Evolutionary conservation across 2,329 filamentous ascomycete genomes (phyloP), one percentile per base, ranked within the genome.

Genomic region (Coniella vitis): DNA sequence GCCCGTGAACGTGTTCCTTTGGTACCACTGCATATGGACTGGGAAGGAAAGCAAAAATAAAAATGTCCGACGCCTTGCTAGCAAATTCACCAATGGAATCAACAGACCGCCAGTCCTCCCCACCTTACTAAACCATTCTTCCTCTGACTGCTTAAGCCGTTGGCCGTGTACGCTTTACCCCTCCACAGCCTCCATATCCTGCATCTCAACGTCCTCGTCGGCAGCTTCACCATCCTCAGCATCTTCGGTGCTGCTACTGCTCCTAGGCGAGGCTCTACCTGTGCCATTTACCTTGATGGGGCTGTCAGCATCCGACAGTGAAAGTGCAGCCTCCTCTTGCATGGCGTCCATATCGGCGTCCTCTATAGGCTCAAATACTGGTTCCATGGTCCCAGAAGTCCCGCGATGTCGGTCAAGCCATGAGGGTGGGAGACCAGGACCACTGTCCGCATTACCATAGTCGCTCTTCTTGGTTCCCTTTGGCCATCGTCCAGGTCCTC

Each of bases 381-480:
- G 46, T 38, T 54, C 52, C 31, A 57, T 60, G 17, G 49, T 36
- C 22, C 39, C 16, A 9, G 43, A 52, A 32, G 45, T 57, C 17
- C 51, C 52, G 34, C 56, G 59, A 31, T 60, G 55, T 34, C 57
- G 58, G 41, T 69, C 67, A 10, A 70, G 21, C 78, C 78, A 81
- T 0, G 70, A 72, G 3, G 81, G 81, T 1, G 81, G 80, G 16
- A 84, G 65, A 2, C 81, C 81, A 2, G 81, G 81, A 1, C 80
- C 81, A 56, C 80, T 83, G 31, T 79, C 77, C 0, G 81, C 81
- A 53, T 83, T 83, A 0, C 80, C 80, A 49, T 84, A 84, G 58
- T 84, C 81, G 35, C 76, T 76, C 61, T 84, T 84, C 63, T 83
- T 84, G 0, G 80, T 83, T 4, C 81, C 81, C 60, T 84, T 84